Conservation (phyloP, 805 yeast species). For the Candida nanaspora region DNA sequence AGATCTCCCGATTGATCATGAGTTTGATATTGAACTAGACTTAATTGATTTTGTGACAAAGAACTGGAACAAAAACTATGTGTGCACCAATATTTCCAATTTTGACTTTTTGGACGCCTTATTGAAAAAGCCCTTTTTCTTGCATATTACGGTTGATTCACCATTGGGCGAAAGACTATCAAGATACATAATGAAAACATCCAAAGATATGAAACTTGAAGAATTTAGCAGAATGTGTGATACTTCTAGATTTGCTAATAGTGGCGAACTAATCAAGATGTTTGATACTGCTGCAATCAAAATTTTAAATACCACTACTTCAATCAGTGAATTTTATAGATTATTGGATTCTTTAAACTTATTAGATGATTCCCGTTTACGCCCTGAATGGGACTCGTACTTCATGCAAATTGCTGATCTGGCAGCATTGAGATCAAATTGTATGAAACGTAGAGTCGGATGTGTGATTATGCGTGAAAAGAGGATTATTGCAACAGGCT, state of each 20-base stretch:
- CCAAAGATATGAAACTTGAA: neutral
- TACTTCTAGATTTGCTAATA: slow-evolving; percentile 8
- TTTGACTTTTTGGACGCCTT: slow-evolving; percentile 37
- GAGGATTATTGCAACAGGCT: slow-evolving; percentile 91
- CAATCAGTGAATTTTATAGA: slow-evolving; percentile 29
- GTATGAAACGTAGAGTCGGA: slow-evolving; percentile 97
- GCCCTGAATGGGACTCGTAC: slow-evolving; percentile 96
- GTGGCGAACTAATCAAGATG: slow-evolving; percentile 30
- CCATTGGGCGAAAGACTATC: slow-evolving; percentile 45
- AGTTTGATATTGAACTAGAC: slow-evolving; percentile 33
- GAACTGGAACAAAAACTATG: slow-evolving; percentile 59
- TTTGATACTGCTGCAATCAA: slow-evolving; percentile 45
- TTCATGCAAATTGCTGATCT: slow-evolving; percentile 90
- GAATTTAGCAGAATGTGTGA: slow-evolving; percentile 29
- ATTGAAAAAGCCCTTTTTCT: slow-evolving; percentile 72
- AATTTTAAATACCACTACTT: slow-evolving; percentile 42
- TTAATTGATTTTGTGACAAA: slow-evolving; percentile 56
- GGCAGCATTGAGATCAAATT: slow-evolving; percentile 88
- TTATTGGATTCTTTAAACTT: slow-evolving; percentile 36
- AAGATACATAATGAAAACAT: slow-evolving; percentile 17
- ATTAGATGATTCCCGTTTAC: slow-evolving; percentile 46
- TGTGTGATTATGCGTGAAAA: slow-evolving; percentile 86
- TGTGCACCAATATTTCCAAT: slow-evolving; percentile 43
- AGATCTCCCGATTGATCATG: slow-evolving; percentile 13
- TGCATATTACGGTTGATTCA: slow-evolving; percentile 74